Evolutionary conservation across 257 asterid genomes (phyloP), one percentile per base, ranked within the genome.

Genomic region (Solanum tarijense): DNA sequence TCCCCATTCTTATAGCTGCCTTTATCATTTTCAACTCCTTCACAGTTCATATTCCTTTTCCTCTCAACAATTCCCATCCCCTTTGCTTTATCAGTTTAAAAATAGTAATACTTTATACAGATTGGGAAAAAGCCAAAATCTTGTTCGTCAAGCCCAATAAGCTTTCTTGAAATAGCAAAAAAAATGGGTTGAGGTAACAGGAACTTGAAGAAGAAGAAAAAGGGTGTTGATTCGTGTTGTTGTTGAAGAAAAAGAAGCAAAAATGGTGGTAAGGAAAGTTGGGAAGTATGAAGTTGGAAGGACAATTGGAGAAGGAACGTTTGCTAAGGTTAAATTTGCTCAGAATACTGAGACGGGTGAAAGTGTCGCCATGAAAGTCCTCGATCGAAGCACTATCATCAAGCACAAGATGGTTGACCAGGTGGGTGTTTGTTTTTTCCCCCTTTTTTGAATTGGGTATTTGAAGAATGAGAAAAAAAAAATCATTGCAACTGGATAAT

Each of bases 261-360:
- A 88, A 87, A 97, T 97, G 99, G 99, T 97, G 90, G 95, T 97
- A 85, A 88, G 99, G 91, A 97, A 97, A 89, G 98, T 97, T 68
- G 99, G 99, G 52, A 97, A 95, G 98, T 97, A 96, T 86, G 99
- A 97, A 91, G 96, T 97, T 65, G 99, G 99, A 39, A 92, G 99
- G 91, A 97, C 99, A 52, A 94, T 97, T 3, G 99, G 99, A 16
- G 99, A 97, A 91, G 99, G 99, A 83, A 95, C 99, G 87, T 97
- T 96, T 90, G 99, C 99, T n/a, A 97, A 97, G 87, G 99, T 97
- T 89, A 96, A 95, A 93, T 97, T 97, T 86, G 99, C 99, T 4
- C 99, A 97, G 90, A 97, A 97, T 81, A 97, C 99, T 11, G 99
- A 97, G 91, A 96, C 98, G 2, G 99, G 99, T 58, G 98, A 97